Evolutionary conservation across 331 rosid species (phyloP).

Genomic region (Prunus yedoensis): DNA sequence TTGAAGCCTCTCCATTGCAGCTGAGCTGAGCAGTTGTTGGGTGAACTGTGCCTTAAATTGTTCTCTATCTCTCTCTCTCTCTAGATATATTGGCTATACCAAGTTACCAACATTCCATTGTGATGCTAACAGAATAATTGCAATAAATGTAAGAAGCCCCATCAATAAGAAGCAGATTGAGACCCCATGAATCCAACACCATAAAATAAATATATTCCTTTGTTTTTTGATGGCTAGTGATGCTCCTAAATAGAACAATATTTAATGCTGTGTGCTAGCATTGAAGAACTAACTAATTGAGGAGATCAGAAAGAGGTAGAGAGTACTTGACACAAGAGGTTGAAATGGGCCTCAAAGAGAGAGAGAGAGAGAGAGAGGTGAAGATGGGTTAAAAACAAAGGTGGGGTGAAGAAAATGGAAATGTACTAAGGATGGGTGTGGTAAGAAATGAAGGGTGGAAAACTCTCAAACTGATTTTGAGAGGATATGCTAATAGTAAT

Average conservation of each 20-base stretch:
- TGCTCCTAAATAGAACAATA: conserved; percentile 41
- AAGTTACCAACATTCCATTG: conserved; percentile 63
- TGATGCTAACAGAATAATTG: conserved; percentile 54
- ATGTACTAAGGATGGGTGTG: conserved; percentile 20
- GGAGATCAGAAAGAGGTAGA: conserved; percentile 10
- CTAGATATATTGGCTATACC: conserved; percentile 3
- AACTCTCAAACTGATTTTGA: conserved; percentile 16
- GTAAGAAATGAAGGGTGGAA: conserved; percentile 78
- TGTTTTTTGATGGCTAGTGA: conserved; percentile 26
- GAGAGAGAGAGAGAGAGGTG: neutral
- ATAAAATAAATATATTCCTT: conserved; percentile 41
- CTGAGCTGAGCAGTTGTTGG: conserved; percentile 32
- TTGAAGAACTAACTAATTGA: conserved; percentile 29
- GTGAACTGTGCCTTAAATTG: conserved; percentile 31
- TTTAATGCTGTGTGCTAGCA: conserved; percentile 50
- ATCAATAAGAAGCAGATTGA: conserved; percentile 38
- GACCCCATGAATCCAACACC: conserved; percentile 46
- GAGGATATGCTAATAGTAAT: conserved; percentile 24
- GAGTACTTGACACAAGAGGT: conserved; percentile 11
- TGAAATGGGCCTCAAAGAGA: conserved; percentile 15
- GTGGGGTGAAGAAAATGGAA: conserved; percentile 13
- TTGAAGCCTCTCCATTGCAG: conserved; percentile 79
- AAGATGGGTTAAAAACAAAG: neutral
- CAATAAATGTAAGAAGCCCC: conserved; percentile 62
- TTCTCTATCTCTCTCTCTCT: conserved; percentile 17